Evolutionary conservation across 495 filamentous ascomycete genomes (phyloP), one percentile per base, ranked within the genome.

Genomic region (Aspergillus sclerotioniger): DNA sequence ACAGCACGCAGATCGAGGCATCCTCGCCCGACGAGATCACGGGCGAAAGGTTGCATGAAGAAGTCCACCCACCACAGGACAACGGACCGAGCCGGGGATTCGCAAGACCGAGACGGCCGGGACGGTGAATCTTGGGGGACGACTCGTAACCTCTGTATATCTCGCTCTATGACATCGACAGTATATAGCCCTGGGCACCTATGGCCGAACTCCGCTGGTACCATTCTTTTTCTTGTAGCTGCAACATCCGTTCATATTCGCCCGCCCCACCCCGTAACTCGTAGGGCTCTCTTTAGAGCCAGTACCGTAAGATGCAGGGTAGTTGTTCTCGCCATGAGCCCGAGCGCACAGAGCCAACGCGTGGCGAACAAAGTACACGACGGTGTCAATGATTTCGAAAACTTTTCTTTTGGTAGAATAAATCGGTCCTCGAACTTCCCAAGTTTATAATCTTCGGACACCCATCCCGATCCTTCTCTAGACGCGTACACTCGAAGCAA

Each of bases 371-470:
- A 57, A 13, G 46, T 25, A 47, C 50, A 43, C 45, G 25, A 19
- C 50, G 60, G 39, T 33, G 70, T 80, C 76, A 87, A 71, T 87
- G 82, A 80, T 87, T 87, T 64, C 85, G 74, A 72, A 87, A 88
- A 80, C 82, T 86, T 72, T 89, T 89, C 73, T 87, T 88, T 75
- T 89, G 87, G 75, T 90, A 93, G 67, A 93, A 89, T 69, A 98
- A 80, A 83, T 99, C 94, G 57, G 95, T 98, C 75, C 94, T 82
- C 53, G 89, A 93, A 78, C 88, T 92, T 48, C 94, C 94, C 69
- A 99, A 67, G 70, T 99, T 99, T 66, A 99, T 97, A 76, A 99
- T 99, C 84, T 99, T 99, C 37, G 94, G 94, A 74, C 94, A 99
- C 3, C 94, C 94, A 67, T 99, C 94, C 54, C 94, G 82, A 70